phyloP scores from a whole-genome alignment of 2,329 filamentous ascomycete genomes.

The Laburnicola sp. region DNA sequence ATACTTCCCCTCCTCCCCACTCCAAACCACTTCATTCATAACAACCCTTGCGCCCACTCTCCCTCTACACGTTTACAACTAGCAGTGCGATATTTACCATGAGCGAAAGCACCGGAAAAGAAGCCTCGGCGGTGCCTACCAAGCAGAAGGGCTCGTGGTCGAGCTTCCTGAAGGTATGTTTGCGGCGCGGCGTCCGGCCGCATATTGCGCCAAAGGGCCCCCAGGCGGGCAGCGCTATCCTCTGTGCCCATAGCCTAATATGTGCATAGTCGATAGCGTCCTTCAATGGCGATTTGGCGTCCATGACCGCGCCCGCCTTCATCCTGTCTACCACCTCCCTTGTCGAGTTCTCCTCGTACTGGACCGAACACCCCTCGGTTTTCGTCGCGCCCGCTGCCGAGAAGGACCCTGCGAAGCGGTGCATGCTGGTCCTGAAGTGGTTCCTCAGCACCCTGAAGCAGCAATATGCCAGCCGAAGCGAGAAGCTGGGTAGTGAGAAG shows the following conservation, averaged over 20 bases:
- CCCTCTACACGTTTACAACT: not conserved
- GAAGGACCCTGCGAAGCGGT: constrained; percentile 76
- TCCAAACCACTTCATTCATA: not conserved
- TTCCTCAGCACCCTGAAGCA: constrained; percentile 92
- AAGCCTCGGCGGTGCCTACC: constrained; percentile 52
- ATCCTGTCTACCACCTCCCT: constrained; percentile 59
- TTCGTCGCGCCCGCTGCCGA: constrained; percentile 83
- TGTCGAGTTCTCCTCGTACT: constrained; percentile 61
- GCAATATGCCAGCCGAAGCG: constrained; percentile 75
- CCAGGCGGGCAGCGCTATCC: not conserved
- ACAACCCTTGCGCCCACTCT: not conserved
- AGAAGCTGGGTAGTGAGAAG: constrained; percentile 88
- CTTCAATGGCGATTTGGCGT: constrained; percentile 60
- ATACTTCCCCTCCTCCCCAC: constrained; percentile 7
- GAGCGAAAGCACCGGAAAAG: constrained; percentile 38
- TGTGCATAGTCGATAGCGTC: constrained; percentile 52
- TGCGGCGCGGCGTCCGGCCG: not conserved
- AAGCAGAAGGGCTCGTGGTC: constrained; percentile 54
- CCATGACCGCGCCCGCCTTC: constrained; percentile 60
- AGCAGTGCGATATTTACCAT: constrained; percentile 8
- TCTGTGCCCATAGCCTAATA: constrained; percentile 12
- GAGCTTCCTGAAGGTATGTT: constrained; percentile 53
- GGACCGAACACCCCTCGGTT: constrained; percentile 62
- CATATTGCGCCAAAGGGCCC: not conserved
- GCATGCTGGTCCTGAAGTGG: constrained; percentile 90